Base-by-base conservation (phyloP, 371 early-diverging fungal species). In the Nematocida ironsii region DNA sequence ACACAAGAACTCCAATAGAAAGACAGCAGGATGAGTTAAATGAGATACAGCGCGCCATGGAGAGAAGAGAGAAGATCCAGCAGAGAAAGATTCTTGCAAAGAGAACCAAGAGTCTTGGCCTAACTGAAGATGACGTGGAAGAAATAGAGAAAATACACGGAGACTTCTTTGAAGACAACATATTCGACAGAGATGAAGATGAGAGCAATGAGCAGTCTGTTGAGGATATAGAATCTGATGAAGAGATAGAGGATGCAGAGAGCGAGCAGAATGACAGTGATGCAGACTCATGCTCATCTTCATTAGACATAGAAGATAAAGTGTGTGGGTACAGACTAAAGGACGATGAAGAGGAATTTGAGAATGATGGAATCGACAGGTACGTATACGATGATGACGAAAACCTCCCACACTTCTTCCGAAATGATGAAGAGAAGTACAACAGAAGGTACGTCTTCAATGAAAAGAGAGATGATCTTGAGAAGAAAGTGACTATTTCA, bases 101-200 rank as follows among this genome's bases (percentile, higher is more conserved):
- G 40, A 47, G 73, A 44, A 61, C 68, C 9, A 73, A 82, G 60
- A 66, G 67, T 18, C 80, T 72, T 52, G 83, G 72, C n/a, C 71
- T 62, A 1, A 73, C 67, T n/a, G 67, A 70, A 39, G 3, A 78
- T 6, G 80, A 78, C 56, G 27, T 78, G 84, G 90, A 89, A 56
- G 90, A 90, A 85, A 89, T 85, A 52, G 83, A 86, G 50, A 82
- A 85, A 62, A 62, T 84, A 1, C 58, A 78, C 25, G 80, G 80
- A 58, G 80, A 78, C 80, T 78, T 78, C 71, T 78, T 78, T 78
- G 80, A 78, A 33, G 80, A 78, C 72, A 40, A 69, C 60, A 68
- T 78, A 9, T 78, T 78, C 56, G 80, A 78, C 48, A 62, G 39
- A 5, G 71, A 68, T 20, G 80, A 78, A 33, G 58, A 54, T 13